These are phyloP conservation scores for Pythium monospermum DNA, from an alignment of 352 stramenopile genomes.

Conservation along the genomic window DNA sequence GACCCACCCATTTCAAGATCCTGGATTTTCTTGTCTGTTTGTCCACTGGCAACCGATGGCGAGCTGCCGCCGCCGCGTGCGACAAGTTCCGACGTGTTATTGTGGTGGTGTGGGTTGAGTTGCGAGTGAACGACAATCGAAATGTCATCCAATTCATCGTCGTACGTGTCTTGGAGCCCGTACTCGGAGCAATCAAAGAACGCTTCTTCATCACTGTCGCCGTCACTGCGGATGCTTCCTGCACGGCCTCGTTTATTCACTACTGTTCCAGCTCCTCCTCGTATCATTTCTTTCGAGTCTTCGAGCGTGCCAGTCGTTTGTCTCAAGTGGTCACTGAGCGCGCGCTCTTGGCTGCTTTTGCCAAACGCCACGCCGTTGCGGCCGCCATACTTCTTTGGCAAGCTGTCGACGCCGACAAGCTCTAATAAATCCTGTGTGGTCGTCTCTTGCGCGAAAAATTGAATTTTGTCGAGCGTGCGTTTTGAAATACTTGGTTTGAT, in stretches of 20 bases:
- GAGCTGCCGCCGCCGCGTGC: slow-evolving; percentile 5
- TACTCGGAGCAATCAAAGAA: slow-evolving; percentile 82
- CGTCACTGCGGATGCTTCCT: slow-evolving; percentile 23
- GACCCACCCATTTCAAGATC: slow-evolving; percentile 23
- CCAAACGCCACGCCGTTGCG: slow-evolving; percentile 71
- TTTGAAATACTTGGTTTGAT: slow-evolving; percentile 52
- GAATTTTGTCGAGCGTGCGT: slow-evolving; percentile 61
- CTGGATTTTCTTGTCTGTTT: slow-evolving; percentile 22
- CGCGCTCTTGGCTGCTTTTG: slow-evolving; percentile 70
- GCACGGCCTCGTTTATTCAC: slow-evolving; percentile 3
- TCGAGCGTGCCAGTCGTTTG: slow-evolving; percentile 67
- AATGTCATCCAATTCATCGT: slow-evolving; percentile 54
- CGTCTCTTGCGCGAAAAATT: slow-evolving; percentile 42
- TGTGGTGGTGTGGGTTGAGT: slow-evolving; percentile 11
- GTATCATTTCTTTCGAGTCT: slow-evolving; percentile 72
- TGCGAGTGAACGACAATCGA: slow-evolving; percentile 75
- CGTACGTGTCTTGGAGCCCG: slow-evolving; percentile 56
- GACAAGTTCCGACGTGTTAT: slow-evolving; percentile 35
- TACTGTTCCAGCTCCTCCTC: slow-evolving; percentile 5
- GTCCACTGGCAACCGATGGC: slow-evolving; percentile 4
- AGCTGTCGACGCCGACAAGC: slow-evolving; percentile 61
- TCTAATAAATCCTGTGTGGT: slow-evolving; percentile 43
- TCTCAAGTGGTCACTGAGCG: slow-evolving; percentile 55
- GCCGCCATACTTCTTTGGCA: slow-evolving; percentile 67
- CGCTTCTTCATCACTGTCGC: slow-evolving; percentile 67